These are phyloP conservation scores for Hansenula sp. DNA, from an alignment of 1,139 yeast species.

Conservation along the genomic window DNA sequence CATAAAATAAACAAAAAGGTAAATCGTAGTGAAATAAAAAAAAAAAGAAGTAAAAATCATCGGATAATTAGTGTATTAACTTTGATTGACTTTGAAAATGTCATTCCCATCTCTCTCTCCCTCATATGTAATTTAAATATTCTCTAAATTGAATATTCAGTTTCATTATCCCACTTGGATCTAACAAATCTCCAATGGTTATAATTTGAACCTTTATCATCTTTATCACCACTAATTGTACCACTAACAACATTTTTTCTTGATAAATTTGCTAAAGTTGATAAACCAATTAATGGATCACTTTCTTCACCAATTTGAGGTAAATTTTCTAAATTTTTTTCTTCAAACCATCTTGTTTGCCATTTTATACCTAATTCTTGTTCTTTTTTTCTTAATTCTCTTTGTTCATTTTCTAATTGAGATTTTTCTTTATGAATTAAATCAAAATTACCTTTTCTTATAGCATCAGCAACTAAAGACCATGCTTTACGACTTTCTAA, in stretches of 20 bases:
- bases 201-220: constrained; percentile 38
- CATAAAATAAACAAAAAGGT: background rate
- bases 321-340: constrained; percentile 39
- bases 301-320: constrained; percentile 21
- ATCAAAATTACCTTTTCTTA: constrained; percentile 67
- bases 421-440: constrained; percentile 71
- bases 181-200: constrained; percentile 68
- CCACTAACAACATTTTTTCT: constrained; percentile 67
- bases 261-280: constrained; percentile 53
- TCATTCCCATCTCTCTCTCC: too few relatives aligned
- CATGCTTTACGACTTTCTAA: constrained; percentile 85
- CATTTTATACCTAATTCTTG: constrained; percentile 55
- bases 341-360: constrained; percentile 77
- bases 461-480: constrained; percentile 85
- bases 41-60: background rate
- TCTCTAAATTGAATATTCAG: constrained; percentile 39
- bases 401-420: constrained; percentile 73
- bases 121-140: too few relatives aligned
- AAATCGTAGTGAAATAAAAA: too few relatives aligned
- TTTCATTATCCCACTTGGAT: constrained; percentile 53
- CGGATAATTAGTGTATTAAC: background rate
- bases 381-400: constrained; percentile 75
- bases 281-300: constrained; percentile 48
- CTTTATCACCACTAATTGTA: constrained; percentile 46
- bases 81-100: background rate